Evolutionary conservation across 2,329 filamentous ascomycete genomes (phyloP).

Genomic region (Aspergillus uvarum): DNA sequence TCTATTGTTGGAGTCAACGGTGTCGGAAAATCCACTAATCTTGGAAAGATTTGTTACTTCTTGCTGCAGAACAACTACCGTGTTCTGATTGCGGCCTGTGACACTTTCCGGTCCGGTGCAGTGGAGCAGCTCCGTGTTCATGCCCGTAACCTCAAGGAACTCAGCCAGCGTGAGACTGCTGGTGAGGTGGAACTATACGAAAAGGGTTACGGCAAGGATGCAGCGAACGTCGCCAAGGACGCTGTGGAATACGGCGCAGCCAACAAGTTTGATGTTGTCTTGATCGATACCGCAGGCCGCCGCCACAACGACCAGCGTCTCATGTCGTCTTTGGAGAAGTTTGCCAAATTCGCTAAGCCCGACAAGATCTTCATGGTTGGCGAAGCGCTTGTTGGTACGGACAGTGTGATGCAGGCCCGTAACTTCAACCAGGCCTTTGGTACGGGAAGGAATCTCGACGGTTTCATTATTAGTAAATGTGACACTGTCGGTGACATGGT

Average conservation of each 20-base stretch:
- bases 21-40: slow-evolving; percentile 95
- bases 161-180: slow-evolving; percentile 75
- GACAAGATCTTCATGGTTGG: slow-evolving; percentile 99
- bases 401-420: slow-evolving; percentile 90
- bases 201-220: slow-evolving; percentile 96
- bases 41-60: slow-evolving; percentile 98
- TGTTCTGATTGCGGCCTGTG: slow-evolving; percentile 88
- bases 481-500: slow-evolving; percentile 99
- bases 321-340: slow-evolving; percentile 96
- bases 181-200: slow-evolving; percentile 89
- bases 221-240: slow-evolving; percentile 90
- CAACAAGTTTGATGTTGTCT: slow-evolving; percentile 82
- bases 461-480: slow-evolving; percentile 98
- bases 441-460: slow-evolving; percentile 74
- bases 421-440: slow-evolving; percentile 97
- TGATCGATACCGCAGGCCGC: slow-evolving; percentile 94
- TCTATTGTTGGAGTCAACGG: slow-evolving; percentile 98
- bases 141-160: slow-evolving; percentile 86
- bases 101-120: slow-evolving; percentile 95
- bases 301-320: slow-evolving; percentile 93
- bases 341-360: slow-evolving; percentile 90
- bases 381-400: slow-evolving; percentile 89
- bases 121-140: slow-evolving; percentile 97
- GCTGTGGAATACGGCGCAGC: slow-evolving; percentile 78
- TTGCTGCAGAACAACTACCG: slow-evolving; percentile 95